These are phyloP conservation scores for Pseudomassariella vexata DNA, from an alignment of 2,329 filamentous ascomycete species.

Conservation along the genomic window DNA sequence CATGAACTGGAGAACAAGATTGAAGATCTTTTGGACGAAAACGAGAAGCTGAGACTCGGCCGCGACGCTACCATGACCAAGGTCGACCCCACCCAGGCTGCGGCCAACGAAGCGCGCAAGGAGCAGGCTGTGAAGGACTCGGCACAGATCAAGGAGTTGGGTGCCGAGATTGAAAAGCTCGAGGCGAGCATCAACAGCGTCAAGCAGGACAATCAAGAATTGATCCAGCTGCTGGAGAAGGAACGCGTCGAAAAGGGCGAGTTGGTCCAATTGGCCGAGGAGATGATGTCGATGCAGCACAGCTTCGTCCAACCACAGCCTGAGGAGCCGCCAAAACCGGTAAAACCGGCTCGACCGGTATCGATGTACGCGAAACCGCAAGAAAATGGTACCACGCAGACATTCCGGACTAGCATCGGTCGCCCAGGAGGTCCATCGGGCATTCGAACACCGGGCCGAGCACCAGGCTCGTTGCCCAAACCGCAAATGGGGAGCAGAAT, in stretches of 20 bases:
- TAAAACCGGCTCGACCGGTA: constrained; percentile 10
- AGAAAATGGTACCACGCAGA: constrained; percentile 8
- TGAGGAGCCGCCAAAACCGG: constrained; percentile 14
- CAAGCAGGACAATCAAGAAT: constrained; percentile 61
- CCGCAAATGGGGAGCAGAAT: constrained; percentile 41
- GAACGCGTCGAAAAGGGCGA: constrained; percentile 82
- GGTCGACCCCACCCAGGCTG: constrained; percentile 39
- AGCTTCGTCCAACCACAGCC: constrained; percentile 32
- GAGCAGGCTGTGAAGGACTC: constrained; percentile 58
- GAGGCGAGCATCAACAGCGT: constrained; percentile 66
- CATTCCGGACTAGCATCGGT: constrained; percentile 47
- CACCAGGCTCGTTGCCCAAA: constrained; percentile 44
- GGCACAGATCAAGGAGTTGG: constrained; percentile 62
- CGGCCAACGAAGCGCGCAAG: constrained; percentile 46
- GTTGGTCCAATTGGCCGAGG: constrained; percentile 73
- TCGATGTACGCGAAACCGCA: constrained; percentile 16
- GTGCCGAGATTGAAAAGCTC: constrained; percentile 70
- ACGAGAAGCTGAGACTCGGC: constrained; percentile 64
- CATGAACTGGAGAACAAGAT: constrained; percentile 70
- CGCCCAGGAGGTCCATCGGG: constrained; percentile 42
- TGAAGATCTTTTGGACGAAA: constrained; percentile 64
- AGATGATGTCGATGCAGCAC: constrained; percentile 69
- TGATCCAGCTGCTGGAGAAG: constrained; percentile 61
- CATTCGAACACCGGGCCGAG: constrained; percentile 55
- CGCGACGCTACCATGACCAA: constrained; percentile 62